Evolutionary conservation across 495 filamentous ascomycete species (phyloP), one percentile per base, ranked within the genome.

Genomic region (Penicillium riverlandense): DNA sequence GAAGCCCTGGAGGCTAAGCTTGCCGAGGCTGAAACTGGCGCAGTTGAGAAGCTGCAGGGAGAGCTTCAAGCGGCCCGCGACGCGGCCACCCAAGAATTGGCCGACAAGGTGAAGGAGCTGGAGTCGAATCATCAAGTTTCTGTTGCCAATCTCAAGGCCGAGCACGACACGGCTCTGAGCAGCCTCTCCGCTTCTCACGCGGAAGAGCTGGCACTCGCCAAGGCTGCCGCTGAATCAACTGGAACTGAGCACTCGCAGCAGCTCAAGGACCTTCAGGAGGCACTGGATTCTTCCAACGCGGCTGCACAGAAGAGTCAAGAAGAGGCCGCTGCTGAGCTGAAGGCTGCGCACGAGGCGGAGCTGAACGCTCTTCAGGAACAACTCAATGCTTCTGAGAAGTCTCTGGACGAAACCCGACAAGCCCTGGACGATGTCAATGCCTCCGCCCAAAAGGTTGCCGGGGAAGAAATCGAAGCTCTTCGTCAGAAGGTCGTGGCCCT

Each of bases 391-490:
- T 57, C 61, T 1, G 63, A 69, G 41, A 55, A 62, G 38, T 53
- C 60, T 29, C 55, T 67, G 11, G 44, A 14, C n/a, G 65, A 67
- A 43, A 48, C 54, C 11, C 62, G 58, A 33, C 57, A 59, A n/a
- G 56, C 56, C n/a, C 29, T 62, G 10, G 67, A 73, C n/a, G 62
- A 70, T 9, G 56, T 59, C 9, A 58, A 55, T 16, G 58, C 47
- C 14, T 56, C 62, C 16, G 66, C 66, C 11, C 61, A 66, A 37
- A 58, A 61, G 22, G 54, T 56, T 39, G 69, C 69, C 8, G 43
- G 58, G 13, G 60, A 69, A 27, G 68, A 71, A 41, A 69, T 73
- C 37, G 63, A 73, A 33, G 48, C 59, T 35, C 60, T 73, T 27
- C 62, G 60, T 42, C 63, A 65, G 37, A 71, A 66, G 49, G 61